Base-by-base conservation (phyloP, 495 filamentous ascomycete species). In the Aspergillus funiculosus region DNA sequence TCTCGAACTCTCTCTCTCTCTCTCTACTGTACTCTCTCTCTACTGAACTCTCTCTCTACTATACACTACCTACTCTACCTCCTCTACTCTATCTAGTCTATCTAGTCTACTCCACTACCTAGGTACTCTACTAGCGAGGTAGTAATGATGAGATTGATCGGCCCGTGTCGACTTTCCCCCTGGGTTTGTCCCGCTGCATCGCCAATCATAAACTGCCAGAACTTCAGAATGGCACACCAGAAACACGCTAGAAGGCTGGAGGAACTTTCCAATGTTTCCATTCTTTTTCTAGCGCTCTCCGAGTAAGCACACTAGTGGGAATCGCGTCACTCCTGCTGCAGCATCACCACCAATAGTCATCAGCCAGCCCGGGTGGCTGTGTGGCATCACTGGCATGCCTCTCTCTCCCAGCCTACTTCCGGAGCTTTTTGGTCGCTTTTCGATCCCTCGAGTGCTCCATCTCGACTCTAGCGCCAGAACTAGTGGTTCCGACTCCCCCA, bases 181-280 rank as follows among this genome's bases (percentile, higher is more conserved):
- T 38, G 30, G 43, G 17, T 14, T 22, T 34, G 18, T 34, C 24
- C 43, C 43, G 13, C 38, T 10, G 31, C 21, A 28, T 29, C 26
- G n/a, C 46, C 46, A 50, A 50, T 43, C 46, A 50, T 9, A 4
- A 11, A 5, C 37, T 36, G 40, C 42, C 41, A 38, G 28, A 18
- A 13, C n/a, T 19, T n/a, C 6, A 18, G 14, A 46, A 22, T 11
- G n/a, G 6, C 25, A n/a, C n/a, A 14, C 45, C 31, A 34, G 46
- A 48, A 48, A 2, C 11, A 17, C 37, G 29, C 52, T 54, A 54
- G 52, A 54, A 54, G 46, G 42, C 35, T 50, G 52, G 43, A 40
- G 43, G 52, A 54, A 54, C 41, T 46, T 54, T 47, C 52, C 19
- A 40, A 43, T 41, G 29, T 25, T 54, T 54, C 52, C 39, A 46